These are phyloP conservation scores for Zarea fungicola DNA, from an alignment of 2,329 filamentous ascomycete species.

Conservation along the genomic window DNA sequence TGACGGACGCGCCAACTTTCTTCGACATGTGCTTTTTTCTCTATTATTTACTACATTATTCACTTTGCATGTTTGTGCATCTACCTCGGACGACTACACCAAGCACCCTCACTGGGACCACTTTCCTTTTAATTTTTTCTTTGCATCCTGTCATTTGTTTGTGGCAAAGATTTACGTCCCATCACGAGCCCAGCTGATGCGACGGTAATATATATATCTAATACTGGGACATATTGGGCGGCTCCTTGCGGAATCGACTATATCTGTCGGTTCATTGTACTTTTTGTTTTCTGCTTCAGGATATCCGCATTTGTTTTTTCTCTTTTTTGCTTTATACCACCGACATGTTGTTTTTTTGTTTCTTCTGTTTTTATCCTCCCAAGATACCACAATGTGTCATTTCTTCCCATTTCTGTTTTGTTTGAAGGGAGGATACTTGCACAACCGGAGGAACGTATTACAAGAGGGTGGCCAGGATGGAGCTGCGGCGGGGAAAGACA, in stretches of 20 bases:
- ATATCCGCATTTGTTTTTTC: not conserved
- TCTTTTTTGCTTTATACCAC: slow-evolving; percentile 5
- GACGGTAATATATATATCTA: slow-evolving; percentile 18
- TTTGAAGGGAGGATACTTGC: not conserved
- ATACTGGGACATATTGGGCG: slow-evolving; percentile 12
- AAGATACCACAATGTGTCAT: not conserved
- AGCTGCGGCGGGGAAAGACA: too few species aligned
- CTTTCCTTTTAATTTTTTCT: not conserved
- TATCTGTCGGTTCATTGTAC: too few species aligned
- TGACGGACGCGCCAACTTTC: not conserved
- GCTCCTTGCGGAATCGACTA: too few species aligned
- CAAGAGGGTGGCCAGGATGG: too few species aligned
- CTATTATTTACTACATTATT: slow-evolving; percentile 5
- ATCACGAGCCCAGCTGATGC: slow-evolving; percentile 4
- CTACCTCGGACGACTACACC: not conserved
- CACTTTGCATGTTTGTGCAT: not conserved
- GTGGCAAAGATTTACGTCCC: not conserved
- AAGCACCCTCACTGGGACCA: not conserved
- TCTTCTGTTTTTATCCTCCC: not conserved
- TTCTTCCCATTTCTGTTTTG: not conserved
- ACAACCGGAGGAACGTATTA: too few species aligned
- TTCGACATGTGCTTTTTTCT: not conserved
- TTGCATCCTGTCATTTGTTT: not conserved
- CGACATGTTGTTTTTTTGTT: too few species aligned
- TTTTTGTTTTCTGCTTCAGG: not conserved